Base-by-base conservation (phyloP, 768 basidiomycete genomes). In the Xerocomellus amylosporus region DNA sequence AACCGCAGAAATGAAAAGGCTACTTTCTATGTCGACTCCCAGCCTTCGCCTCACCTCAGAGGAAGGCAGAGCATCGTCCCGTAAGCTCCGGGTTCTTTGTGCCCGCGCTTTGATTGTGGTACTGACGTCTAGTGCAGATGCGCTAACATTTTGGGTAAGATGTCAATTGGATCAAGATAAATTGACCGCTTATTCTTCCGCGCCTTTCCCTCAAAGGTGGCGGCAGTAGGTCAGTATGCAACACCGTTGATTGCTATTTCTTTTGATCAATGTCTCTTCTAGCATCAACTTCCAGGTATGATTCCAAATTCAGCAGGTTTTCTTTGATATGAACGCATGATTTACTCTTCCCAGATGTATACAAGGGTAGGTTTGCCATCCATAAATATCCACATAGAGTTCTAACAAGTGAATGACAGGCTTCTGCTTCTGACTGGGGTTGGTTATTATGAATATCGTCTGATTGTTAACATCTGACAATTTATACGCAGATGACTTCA, bases 381-480 rank as follows among this genome's bases (percentile, higher is more conserved):
- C 5, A 34, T 33, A 14, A 17, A 34, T 53, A 39, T 46, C 20
- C 12, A 30, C 8, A 20, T 9, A 9, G 24, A 15, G 34, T 19
- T 22, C 46, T 55, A 17, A 59, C 42, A 12, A 26, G 8, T 24
- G 15, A 30, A 31, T 40, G 10, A n/a, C 42, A 82, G 81, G 85
- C 84, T 33, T 86, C 85, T 40, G 84, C 81, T 9, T 86, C 85
- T 26, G 85, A 86, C 61, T 86, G 85, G 84, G 82, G 85, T 85
- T 56, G 41, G 77, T 59, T 33, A 19, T 40, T 14, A 49, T 38
- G n/a, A 28, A 28, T 42, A 36, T 42, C 8, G n/a, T 33, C 5
- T 33, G 30, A 15, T 38, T 20, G 9, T 17, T 24, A 5, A 17
- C 8, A 20, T 26, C 17, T 51, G 30, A 57, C 5, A 14, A 40